Base-by-base conservation (phyloP, 257 asterid genomes). In the Solanum tacnaense region DNA sequence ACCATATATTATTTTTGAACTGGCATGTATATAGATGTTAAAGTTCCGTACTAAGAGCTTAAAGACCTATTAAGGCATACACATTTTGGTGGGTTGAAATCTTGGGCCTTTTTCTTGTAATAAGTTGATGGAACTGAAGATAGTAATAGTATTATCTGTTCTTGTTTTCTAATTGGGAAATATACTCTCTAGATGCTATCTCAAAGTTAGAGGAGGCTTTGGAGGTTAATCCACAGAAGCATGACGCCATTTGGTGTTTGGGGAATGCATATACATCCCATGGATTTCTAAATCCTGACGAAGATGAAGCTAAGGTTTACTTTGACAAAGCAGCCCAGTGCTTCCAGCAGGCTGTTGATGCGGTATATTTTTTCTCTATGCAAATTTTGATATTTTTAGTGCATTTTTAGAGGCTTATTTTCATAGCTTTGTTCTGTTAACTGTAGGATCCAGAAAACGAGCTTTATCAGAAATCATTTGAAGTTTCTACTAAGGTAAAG, bases 121-220 rank as follows among this genome's bases (percentile, higher is more conserved):
- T 25, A 27, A 78, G 15, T 41, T 16, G 84, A 79, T 79, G 84
- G 84, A 79, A 79, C 34, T 49, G 29, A 18, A 46, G 67, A 79
- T 73, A 31, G 78, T 71, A 38, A 34, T 81, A 18, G 39, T 46
- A 81, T 46, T 46, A 46, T 81, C 20, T 9, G 68, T 18, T 29
- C 68, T 81, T 81, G 85, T 29, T 39, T 68, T 60, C 83, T 23
- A n/a, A 11, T n/a, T 74, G 65, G 23, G 81, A 36, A 67, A 86
- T 83, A 88, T 20, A 73, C 72, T 88, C 7, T 90, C 87, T 75
- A 96, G 98, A 95, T 84, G 96, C 96, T 49, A 93, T 95, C 73
- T 94, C 94, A 15, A 94, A 94, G 91, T 92, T 96, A 89, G 97
- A 96, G 93, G 98, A 94, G 93, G 98, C 98, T 56, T 88, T 96